These are phyloP conservation scores for Aquilaria malaccensis DNA, from an alignment of 345 rosid species.

Conservation along the genomic window DNA sequence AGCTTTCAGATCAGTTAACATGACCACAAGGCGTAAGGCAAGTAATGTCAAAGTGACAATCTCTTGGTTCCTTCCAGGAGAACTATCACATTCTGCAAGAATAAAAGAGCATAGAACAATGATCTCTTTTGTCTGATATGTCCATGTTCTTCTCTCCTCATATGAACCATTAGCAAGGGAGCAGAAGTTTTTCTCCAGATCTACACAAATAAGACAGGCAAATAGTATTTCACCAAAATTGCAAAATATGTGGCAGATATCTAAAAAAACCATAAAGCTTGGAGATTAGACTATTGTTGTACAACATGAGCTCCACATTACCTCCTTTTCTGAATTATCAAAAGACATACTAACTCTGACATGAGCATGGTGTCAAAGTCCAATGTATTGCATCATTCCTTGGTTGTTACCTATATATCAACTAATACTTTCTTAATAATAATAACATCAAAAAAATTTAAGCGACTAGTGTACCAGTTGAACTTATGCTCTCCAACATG, in stretches of 20 bases:
- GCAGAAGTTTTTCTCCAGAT: slow-evolving; percentile 44
- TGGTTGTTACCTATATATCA: neutral
- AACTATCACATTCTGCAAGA: slow-evolving; percentile 43
- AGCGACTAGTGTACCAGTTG: slow-evolving; percentile 42
- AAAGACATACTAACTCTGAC: no score
- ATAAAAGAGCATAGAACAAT: slow-evolving; percentile 59
- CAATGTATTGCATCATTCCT: no score
- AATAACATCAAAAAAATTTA: neutral
- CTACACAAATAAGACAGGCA: no score
- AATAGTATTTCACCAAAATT: neutral
- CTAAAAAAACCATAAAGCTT: neutral
- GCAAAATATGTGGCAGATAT: neutral
- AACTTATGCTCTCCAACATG: slow-evolving; percentile 22
- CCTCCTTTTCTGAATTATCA: no score
- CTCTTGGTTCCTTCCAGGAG: slow-evolving; percentile 32
- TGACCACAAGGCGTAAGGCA: slow-evolving; percentile 56
- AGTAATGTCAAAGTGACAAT: slow-evolving; percentile 44
- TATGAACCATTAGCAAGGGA: slow-evolving; percentile 45
- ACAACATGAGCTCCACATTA: no score
- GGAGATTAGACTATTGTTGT: neutral
- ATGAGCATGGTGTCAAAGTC: no score
- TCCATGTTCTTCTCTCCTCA: slow-evolving; percentile 71
- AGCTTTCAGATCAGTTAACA: slow-evolving; percentile 65
- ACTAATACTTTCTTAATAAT: neutral
- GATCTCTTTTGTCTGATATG: slow-evolving; percentile 56